phyloP scores from a whole-genome alignment of 2,329 filamentous ascomycete species.

The Colletotrichum navitas region DNA sequence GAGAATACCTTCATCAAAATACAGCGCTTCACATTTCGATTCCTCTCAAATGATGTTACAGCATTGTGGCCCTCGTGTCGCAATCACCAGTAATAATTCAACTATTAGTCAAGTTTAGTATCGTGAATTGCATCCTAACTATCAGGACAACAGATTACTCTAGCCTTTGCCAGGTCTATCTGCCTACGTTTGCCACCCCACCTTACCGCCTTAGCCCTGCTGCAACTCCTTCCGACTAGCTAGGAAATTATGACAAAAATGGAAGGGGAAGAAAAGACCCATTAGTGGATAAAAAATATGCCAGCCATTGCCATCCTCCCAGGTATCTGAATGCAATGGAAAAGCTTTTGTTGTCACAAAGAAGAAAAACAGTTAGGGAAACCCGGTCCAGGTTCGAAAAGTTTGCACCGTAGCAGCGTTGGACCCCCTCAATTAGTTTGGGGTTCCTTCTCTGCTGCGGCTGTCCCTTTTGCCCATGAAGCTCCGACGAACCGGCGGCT shows the following conservation, averaged over 20 bases:
- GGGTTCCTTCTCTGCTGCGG: slow-evolving; percentile 60
- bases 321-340: slow-evolving; percentile 38
- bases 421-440: slow-evolving; percentile 38
- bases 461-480: slow-evolving; percentile 68
- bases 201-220: slow-evolving; percentile 3
- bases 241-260: neutral
- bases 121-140: slow-evolving; percentile 9
- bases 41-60: neutral
- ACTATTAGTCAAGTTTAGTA: neutral
- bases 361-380: slow-evolving; percentile 21
- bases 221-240: slow-evolving; percentile 25
- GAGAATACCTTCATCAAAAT: neutral
- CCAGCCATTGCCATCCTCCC: slow-evolving; percentile 12
- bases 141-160: neutral
- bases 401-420: neutral
- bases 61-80: neutral
- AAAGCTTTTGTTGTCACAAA: slow-evolving; percentile 25
- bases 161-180: slow-evolving; percentile 17
- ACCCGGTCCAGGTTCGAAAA: neutral
- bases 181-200: slow-evolving; percentile 14
- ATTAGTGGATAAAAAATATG: slow-evolving; percentile 15
- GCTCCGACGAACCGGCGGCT: slow-evolving; percentile 62
- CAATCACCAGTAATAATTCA: neutral
- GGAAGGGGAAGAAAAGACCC: neutral
- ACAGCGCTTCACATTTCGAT: neutral